These are phyloP conservation scores for Huntiella decipiens DNA, from an alignment of 2,329 filamentous ascomycete genomes.

Conservation along the genomic window DNA sequence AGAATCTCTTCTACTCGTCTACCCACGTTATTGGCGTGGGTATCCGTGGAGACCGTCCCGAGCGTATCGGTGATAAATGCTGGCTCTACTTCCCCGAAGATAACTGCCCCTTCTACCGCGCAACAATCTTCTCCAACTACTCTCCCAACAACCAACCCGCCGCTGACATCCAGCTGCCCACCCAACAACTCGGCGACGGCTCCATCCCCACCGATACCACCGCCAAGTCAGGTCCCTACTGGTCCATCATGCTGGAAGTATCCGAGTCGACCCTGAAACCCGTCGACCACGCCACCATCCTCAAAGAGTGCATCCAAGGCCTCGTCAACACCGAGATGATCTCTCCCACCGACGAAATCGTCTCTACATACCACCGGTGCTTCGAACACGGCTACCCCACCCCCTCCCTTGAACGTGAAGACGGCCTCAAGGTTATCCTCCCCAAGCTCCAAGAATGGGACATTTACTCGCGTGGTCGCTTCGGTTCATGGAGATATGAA, in stretches of 20 bases:
- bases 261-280: slow-evolving; percentile 93
- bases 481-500: slow-evolving; percentile 97
- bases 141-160: slow-evolving; percentile 94
- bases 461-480: slow-evolving; percentile 90
- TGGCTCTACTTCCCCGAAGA: slow-evolving; percentile 99
- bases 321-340: slow-evolving; percentile 98
- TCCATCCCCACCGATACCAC: slow-evolving; percentile 55
- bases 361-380: slow-evolving; percentile 92
- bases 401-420: slow-evolving; percentile 84
- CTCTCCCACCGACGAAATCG: slow-evolving; percentile 75
- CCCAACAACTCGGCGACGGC: slow-evolving; percentile 69
- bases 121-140: slow-evolving; percentile 99
- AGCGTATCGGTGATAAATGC: slow-evolving; percentile 98
- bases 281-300: slow-evolving; percentile 65
- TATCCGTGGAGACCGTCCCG: slow-evolving; percentile 74
- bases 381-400: slow-evolving; percentile 99
- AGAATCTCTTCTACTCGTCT: slow-evolving; percentile 88
- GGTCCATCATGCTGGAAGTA: slow-evolving; percentile 99
- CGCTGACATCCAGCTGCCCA: slow-evolving; percentile 64
- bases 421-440: slow-evolving; percentile 77
- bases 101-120: slow-evolving; percentile 97
- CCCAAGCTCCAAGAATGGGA: slow-evolving; percentile 80
- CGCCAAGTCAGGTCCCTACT: slow-evolving; percentile 81
- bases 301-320: slow-evolving; percentile 85
- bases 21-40: slow-evolving; percentile 96